Evolutionary conservation across 2,329 filamentous ascomycete genomes (phyloP), one percentile per base, ranked within the genome.

Genomic region (Incumbomyces delicatus): DNA sequence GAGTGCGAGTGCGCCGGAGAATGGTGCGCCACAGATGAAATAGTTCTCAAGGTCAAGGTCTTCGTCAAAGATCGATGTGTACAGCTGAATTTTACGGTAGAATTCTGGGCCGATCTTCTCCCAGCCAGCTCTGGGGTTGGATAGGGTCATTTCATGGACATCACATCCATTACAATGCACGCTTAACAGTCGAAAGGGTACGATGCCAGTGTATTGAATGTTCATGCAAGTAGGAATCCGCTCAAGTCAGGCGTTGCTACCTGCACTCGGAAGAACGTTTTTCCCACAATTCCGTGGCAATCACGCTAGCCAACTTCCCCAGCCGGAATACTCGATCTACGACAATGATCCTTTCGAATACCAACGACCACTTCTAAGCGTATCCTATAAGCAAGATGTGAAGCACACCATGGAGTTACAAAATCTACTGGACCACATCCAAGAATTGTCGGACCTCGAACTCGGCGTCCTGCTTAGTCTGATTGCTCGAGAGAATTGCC

Each of bases 41-140:
- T 94, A 94, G 71, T 92, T 94, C 72, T 95, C 89, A 57, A 98
- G 78, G 69, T 98, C 89, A 52, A 95, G 74, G 63, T 95, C 88
- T 62, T 85, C 79, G 67, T 95, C 88, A 65, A 96, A 98, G 54
- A 96, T 78, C 55, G 82, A 85, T 51, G 88, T 89, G 73, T 96
- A 98, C 51, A 95, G 79, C 66, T 90, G 85, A 48, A 86, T 82
- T 72, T 94, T 95, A 65, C 90, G 86, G 71, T 96, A 98, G 74
- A 94, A 96, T 60, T 80, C 83, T 67, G 94, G 85, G 62, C 87
- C 92, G 56, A 96, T 80, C 66, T 80, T 85, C 73, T 95, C 88
- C 92, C 92, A 98, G 66, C 90, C 87, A 59, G 87, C 85, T 58
- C 87, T 87, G 60, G 89, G 77, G 60, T 80, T 81, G 51, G 71